Base-by-base conservation (phyloP, 139 green algal species). In the Chlorella sp. region DNA sequence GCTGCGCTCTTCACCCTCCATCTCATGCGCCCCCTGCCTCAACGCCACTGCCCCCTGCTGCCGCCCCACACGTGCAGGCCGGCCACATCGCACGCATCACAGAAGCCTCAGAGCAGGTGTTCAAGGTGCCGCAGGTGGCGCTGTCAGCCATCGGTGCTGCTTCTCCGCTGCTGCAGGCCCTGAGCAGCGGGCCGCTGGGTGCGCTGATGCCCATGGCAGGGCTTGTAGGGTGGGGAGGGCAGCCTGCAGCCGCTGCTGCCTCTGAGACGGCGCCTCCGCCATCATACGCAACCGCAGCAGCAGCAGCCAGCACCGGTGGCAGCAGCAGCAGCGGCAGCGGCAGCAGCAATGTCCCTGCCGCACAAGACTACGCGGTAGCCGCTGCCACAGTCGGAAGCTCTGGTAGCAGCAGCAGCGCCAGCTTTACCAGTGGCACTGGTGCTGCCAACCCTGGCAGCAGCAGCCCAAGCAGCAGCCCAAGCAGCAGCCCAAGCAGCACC, bases 51-150 rank as follows among this genome's bases (percentile, higher is more conserved):
- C 2, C 9, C 42, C 15, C 73, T 26, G 30, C 32, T 53, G 42
- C 32, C 48, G 30, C 30, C 48, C 48, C 2, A 9, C 9, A n/a
- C 57, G 9, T 87, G 82, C 83, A 87, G 83, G 83, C 83, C 4
- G 83, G 83, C 24, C 60, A 21, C 34, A 89, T 89, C 34, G 60
- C 5, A 21, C 53, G 42, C 42, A 89, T 89, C 53, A 81, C 34
- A 3, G 86, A 89, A 57, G 42, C 86, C 42, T 32, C 64, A 4
- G 86, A 89, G 53, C 86, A 89, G 75, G 71, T 76, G 22, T 30
- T 89, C 40, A 89, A 89, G 75, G 1, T 89, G 86, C 86, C 86
- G 12, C 34, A 66, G 37, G 69, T 48, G 0, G 34, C 66, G n/a
- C 34, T 84, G 86, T 75, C 71, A 0, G 40, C 68, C 22, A 26